Percentiles rank a stretch among this genome's conserved stretches.
These are phyloP conservation scores for Arthromyces matolae DNA, from an alignment of 768 basidiomycete genomes.

Conservation along the genomic window DNA sequence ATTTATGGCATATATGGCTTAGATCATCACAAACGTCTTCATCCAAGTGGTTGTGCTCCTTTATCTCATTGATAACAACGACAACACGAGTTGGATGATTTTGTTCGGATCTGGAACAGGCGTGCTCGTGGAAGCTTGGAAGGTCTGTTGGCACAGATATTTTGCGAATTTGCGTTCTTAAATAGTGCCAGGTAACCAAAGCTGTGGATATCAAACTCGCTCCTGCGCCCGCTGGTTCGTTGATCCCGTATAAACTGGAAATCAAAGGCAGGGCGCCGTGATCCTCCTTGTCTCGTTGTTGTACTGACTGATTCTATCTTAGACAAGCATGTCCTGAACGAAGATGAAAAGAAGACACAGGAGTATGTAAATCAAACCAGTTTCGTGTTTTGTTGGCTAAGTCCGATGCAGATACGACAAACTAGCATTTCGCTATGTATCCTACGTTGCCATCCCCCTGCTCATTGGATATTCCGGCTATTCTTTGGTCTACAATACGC, in stretches of 20 bases:
- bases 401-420: constrained; percentile 67
- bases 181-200: constrained; percentile 63
- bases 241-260: constrained; percentile 74
- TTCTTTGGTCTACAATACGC: constrained; percentile 77
- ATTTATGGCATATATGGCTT: constrained; percentile 1
- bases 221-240: constrained; percentile 55
- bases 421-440: constrained; percentile 92
- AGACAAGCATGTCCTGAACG: constrained; percentile 95
- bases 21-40: constrained; percentile 89
- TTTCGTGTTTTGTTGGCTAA: neutral
- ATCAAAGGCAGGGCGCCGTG: constrained; percentile 60
- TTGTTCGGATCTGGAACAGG: constrained; percentile 83
- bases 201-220: constrained; percentile 83
- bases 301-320: too few species aligned
- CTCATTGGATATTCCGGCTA: constrained; percentile 76
- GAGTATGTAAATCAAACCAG: constrained; percentile 52
- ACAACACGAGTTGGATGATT: constrained; percentile 98
- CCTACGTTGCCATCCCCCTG: constrained; percentile 82
- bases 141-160: constrained; percentile 45
- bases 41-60: constrained; percentile 87
- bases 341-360: constrained; percentile 97
- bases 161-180: neutral
- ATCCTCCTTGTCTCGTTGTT: constrained; percentile 9
- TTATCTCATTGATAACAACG: constrained; percentile 93
- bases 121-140: constrained; percentile 89